Conservation (phyloP, 2,329 filamentous ascomycete genomes). For the Botrytis tulipae region DNA sequence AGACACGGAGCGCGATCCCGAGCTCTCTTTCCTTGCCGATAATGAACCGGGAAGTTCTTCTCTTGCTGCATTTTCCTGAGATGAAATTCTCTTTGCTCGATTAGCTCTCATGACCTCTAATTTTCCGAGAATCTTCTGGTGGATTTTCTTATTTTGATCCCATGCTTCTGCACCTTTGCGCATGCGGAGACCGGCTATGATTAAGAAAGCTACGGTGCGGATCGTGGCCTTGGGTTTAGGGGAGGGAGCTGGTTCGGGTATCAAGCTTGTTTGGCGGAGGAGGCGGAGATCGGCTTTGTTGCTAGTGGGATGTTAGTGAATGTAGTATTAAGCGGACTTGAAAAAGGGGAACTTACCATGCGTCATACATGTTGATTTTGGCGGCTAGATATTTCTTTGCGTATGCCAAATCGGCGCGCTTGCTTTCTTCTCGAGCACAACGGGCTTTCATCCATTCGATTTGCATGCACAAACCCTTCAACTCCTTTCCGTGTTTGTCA, state of each 20-base stretch:
- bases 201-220: conserved; percentile 47
- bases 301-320: conserved; percentile 50
- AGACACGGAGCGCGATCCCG: neutral
- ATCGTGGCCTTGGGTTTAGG: conserved; percentile 38
- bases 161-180: conserved; percentile 48
- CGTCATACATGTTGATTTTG: conserved; percentile 78
- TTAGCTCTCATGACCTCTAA: conserved; percentile 31
- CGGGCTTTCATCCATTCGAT: conserved; percentile 87
- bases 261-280: conserved; percentile 77
- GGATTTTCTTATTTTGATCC: conserved; percentile 50
- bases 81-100: neutral
- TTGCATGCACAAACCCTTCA: conserved; percentile 81
- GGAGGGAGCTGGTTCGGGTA: conserved; percentile 8
- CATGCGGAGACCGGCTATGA: conserved; percentile 53
- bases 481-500: conserved; percentile 68
- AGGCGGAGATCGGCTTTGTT: conserved; percentile 89
- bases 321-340: conserved; percentile 8
- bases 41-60: neutral
- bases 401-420: conserved; percentile 78
- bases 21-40: neutral
- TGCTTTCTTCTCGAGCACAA: conserved; percentile 74
- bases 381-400: conserved; percentile 81
- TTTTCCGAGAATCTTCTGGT: conserved; percentile 35
- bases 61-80: neutral
- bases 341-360: conserved; percentile 67